Percentiles rank a stretch among this genome's conserved stretches.
Evolutionary conservation across 2,329 filamentous ascomycete genomes (phyloP).

Genomic region (Helotiales sp.): DNA sequence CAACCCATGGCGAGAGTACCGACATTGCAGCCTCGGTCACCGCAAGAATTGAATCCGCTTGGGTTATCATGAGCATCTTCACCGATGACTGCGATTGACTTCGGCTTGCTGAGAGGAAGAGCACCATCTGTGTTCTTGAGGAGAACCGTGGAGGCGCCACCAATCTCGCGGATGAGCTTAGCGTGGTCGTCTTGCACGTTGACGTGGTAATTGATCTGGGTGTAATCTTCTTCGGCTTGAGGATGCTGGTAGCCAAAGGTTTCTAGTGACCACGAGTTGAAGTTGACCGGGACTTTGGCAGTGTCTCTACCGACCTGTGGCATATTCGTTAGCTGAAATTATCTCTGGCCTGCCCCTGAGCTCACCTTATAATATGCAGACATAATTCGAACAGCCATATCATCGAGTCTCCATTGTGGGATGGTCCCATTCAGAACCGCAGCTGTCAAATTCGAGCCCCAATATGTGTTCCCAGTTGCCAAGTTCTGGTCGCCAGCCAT

Average conservation of each 20-base stretch:
- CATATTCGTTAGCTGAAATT: conserved; percentile 1
- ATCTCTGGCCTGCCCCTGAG: conserved; percentile 30
- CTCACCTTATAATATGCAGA: conserved; percentile 60
- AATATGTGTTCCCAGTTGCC: conserved; percentile 60
- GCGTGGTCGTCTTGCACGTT: conserved; percentile 78
- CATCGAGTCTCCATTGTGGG: conserved; percentile 83
- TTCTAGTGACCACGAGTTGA: conserved; percentile 81
- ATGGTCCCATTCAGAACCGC: conserved; percentile 88
- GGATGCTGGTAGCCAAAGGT: conserved; percentile 71
- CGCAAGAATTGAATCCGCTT: conserved; percentile 76
- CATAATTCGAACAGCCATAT: conserved; percentile 87
- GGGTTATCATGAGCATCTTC: conserved; percentile 78
- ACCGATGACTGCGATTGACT: conserved; percentile 74
- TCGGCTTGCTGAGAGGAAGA: conserved; percentile 75
- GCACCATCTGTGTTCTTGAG: conserved; percentile 76
- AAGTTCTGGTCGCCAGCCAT: conserved; percentile 84
- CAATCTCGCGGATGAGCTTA: conserved; percentile 73
- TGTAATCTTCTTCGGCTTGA: conserved; percentile 60
- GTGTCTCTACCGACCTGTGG: conserved; percentile 42
- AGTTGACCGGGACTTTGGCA: conserved; percentile 60
- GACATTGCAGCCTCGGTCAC: conserved; percentile 50
- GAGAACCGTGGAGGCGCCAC: conserved; percentile 78
- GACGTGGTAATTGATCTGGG: conserved; percentile 76
- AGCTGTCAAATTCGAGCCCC: conserved; percentile 84
- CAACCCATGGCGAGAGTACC: conserved; percentile 74